Evolutionary conservation across 345 rosid genomes (phyloP).

Genomic region (Diplotaxis tenuifolia): DNA sequence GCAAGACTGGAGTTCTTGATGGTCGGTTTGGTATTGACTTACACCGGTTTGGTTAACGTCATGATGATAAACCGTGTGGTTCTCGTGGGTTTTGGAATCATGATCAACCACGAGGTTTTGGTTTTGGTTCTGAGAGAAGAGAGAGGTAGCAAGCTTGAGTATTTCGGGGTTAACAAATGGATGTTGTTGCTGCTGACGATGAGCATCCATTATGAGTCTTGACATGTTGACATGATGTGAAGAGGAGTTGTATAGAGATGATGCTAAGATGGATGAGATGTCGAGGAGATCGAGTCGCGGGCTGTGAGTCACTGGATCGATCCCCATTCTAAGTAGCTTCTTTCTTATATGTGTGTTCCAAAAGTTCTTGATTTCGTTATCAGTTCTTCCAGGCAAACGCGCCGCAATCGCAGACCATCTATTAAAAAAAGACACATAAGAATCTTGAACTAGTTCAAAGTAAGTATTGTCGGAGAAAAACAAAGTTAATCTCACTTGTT

Average conservation of each 20-base stretch:
- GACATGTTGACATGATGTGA: constrained; percentile 46
- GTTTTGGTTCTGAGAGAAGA: constrained; percentile 29
- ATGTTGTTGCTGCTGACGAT: constrained; percentile 29
- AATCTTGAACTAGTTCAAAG: constrained; percentile 17
- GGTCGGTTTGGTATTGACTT: constrained; percentile 31
- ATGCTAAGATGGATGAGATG: constrained; percentile 56
- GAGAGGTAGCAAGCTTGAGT: constrained; percentile 37
- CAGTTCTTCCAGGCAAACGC: constrained; percentile 81
- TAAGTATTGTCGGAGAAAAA: neutral
- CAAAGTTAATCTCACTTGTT: constrained; percentile 51
- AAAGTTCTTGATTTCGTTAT: constrained; percentile 74
- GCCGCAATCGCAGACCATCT: constrained; percentile 89
- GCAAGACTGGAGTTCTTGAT: constrained; percentile 43
- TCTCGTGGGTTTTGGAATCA: neutral
- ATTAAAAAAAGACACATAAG: constrained; percentile 2
- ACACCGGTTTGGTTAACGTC: constrained; percentile 15
- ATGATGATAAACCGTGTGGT: constrained; percentile 14
- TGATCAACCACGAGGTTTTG: constrained; percentile 16
- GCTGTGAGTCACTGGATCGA: constrained; percentile 80
- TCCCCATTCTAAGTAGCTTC: constrained; percentile 78
- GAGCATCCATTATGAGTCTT: constrained; percentile 45
- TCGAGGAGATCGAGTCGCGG: constrained; percentile 77
- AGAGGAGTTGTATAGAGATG: constrained; percentile 48
- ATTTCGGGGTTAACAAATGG: constrained; percentile 36
- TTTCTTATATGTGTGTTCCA: constrained; percentile 87